Evolutionary conservation across 2,329 filamentous ascomycete species (phyloP).

Genomic region (Colletotrichum caudatum): DNA sequence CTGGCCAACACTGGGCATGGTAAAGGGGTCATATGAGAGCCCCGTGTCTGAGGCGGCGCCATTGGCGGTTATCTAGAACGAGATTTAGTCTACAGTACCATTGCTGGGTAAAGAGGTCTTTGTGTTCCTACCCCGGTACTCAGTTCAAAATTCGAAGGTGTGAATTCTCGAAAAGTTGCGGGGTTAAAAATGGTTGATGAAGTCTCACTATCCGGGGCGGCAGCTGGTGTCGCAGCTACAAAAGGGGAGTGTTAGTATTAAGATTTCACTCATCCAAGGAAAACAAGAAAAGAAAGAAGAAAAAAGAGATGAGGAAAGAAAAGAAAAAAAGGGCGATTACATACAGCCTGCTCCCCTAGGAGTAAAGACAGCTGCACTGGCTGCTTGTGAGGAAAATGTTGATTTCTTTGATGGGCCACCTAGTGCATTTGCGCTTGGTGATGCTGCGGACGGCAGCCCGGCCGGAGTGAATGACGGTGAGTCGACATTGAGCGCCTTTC

Average conservation of each 20-base stretch:
- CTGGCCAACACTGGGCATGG: constrained; percentile 67
- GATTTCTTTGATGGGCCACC: constrained; percentile 70
- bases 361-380: constrained; percentile 88
- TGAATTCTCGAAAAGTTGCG: constrained; percentile 69
- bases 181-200: constrained; percentile 64
- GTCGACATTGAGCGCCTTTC: constrained; percentile 92
- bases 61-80: constrained; percentile 56
- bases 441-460: constrained; percentile 49
- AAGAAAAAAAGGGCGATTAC: constrained; percentile 18
- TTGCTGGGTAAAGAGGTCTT: constrained; percentile 23
- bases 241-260: not conserved
- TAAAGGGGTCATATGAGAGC: constrained; percentile 73
- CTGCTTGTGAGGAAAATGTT: constrained; percentile 88
- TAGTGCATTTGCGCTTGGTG: constrained; percentile 48
- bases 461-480: constrained; percentile 93
- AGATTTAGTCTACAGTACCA: constrained; percentile 3
- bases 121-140: constrained; percentile 62
- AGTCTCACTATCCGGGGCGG: constrained; percentile 54
- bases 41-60: constrained; percentile 62
- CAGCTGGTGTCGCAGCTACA: constrained; percentile 37
- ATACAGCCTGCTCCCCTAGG: constrained; percentile 70
- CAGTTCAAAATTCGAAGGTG: constrained; percentile 67
- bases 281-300: no score
- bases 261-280: not conserved
- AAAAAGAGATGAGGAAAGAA: no score